Conservation (phyloP, 202 grass and related monocot genomes). For the Cymbopogon flexuosus region DNA sequence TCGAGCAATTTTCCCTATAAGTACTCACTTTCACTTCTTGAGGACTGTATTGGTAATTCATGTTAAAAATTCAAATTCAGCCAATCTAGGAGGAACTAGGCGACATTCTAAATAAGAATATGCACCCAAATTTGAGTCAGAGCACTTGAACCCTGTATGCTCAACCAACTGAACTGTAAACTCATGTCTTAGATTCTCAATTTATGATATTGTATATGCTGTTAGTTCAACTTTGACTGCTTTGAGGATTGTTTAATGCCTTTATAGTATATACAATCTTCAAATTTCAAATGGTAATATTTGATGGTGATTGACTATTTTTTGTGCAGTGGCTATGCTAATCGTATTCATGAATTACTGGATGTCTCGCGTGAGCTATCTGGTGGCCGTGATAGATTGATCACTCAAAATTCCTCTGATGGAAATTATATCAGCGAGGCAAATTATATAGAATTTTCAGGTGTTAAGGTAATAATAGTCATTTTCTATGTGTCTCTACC, state of each 20-base stretch:
- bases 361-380: conserved; percentile 70
- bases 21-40: neutral
- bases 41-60: conserved; percentile 7
- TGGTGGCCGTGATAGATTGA: conserved; percentile 43
- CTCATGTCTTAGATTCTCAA: conserved; percentile 8
- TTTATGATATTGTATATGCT: conserved; percentile 8
- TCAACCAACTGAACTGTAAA: neutral
- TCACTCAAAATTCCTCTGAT: conserved; percentile 38
- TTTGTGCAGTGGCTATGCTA: conserved; percentile 72
- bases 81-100: neutral
- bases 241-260: neutral
- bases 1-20: neutral
- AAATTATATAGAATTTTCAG: conserved; percentile 92
- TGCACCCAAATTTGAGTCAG: neutral
- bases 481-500: conserved; percentile 28
- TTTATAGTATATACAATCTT: neutral
- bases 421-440: conserved; percentile 83
- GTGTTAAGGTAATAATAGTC: conserved; percentile 62
- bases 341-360: conserved; percentile 89
- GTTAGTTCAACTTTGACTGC: neutral
- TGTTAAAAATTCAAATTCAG: neutral
- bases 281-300: neutral
- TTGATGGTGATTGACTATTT: conserved; percentile 19
- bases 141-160: neutral
- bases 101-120: neutral